A percentile compares a stretch with the other conserved stretches of the same genome.
Conservation (phyloP, 805 yeast genomes). For the Ogataea paradorogensis region DNA sequence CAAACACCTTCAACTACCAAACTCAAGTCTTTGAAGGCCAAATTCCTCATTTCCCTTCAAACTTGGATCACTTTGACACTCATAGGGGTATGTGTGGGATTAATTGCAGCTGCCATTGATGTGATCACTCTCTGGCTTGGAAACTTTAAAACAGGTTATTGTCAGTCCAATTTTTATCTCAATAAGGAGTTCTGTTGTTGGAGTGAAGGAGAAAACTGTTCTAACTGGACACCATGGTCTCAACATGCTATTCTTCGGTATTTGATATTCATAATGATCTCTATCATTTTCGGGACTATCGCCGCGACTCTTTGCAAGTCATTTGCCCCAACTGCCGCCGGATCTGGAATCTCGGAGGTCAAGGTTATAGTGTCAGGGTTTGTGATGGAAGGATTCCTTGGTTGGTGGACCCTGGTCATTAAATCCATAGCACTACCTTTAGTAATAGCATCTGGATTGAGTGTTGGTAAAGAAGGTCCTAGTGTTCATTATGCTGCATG, state of each 20-base stretch:
- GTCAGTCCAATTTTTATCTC: conserved; percentile 65
- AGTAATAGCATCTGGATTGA: conserved; percentile 88
- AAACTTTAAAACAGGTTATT: conserved; percentile 74
- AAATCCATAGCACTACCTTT: conserved; percentile 82
- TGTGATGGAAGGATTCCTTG: conserved; percentile 71
- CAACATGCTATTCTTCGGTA: conserved; percentile 45
- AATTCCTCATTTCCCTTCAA: conserved; percentile 39
- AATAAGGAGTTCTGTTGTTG: conserved; percentile 81
- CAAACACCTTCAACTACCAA: conserved; percentile 7
- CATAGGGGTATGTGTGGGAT: conserved; percentile 77
- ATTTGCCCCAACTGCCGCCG: conserved; percentile 90
- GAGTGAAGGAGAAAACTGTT: conserved; percentile 55
- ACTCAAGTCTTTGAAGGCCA: conserved; percentile 21
- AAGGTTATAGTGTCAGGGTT: conserved; percentile 94
- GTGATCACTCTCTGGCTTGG: conserved; percentile 86
- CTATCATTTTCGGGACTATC: conserved; percentile 57
- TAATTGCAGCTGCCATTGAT: conserved; percentile 78
- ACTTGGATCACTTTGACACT: conserved; percentile 72
- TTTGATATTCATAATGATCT: conserved; percentile 53
- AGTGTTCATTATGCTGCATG: conserved; percentile 97
- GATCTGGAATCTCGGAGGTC: conserved; percentile 96
- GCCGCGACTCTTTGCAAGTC: conserved; percentile 68
- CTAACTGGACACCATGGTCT: conserved; percentile 71
- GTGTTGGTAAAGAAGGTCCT: conserved; percentile 98
- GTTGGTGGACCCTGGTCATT: conserved; percentile 65